Percentiles rank a stretch among this genome's conserved stretches.
Conservation (phyloP, 768 basidiomycete genomes). For the Kwoniella dendrophila region DNA sequence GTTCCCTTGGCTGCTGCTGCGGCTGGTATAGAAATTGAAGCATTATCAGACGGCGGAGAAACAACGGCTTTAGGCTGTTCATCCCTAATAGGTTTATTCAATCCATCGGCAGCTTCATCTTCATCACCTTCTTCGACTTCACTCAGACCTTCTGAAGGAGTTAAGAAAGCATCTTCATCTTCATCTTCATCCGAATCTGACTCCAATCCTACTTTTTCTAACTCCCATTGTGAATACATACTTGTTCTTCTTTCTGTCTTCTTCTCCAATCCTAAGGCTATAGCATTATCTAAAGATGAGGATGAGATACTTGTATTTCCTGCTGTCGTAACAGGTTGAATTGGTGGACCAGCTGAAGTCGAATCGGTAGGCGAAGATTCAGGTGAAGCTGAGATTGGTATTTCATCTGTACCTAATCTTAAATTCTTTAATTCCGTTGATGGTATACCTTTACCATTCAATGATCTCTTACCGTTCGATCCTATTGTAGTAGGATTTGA, state of each 20-base stretch:
- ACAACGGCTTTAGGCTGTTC: neutral
- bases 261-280: slow-evolving; percentile 10
- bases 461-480: too few species aligned
- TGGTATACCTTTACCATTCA: slow-evolving; percentile 21
- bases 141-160: slow-evolving; percentile 53
- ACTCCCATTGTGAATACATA: slow-evolving; percentile 51
- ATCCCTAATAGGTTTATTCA: too few species aligned
- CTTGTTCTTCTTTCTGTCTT: slow-evolving; percentile 31
- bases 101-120: too few species aligned
- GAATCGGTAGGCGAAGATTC: slow-evolving; percentile 16
- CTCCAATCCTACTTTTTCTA: slow-evolving; percentile 41
- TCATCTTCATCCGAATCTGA: slow-evolving; percentile 41
- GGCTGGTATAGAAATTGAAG: neutral
- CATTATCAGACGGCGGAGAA: neutral
- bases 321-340: slow-evolving; percentile 17
- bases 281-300: neutral
- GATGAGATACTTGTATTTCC: neutral
- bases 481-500: neutral
- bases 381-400: slow-evolving; percentile 30
- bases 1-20: slow-evolving; percentile 5
- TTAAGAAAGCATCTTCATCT: slow-evolving; percentile 46
- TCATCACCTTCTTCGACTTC: slow-evolving; percentile 55
- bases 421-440: slow-evolving; percentile 1
- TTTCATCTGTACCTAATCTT: slow-evolving; percentile 6
- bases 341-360: slow-evolving; percentile 17